Conservation (phyloP, 2,329 filamentous ascomycete genomes). For the Colletotrichum graminicola region DNA sequence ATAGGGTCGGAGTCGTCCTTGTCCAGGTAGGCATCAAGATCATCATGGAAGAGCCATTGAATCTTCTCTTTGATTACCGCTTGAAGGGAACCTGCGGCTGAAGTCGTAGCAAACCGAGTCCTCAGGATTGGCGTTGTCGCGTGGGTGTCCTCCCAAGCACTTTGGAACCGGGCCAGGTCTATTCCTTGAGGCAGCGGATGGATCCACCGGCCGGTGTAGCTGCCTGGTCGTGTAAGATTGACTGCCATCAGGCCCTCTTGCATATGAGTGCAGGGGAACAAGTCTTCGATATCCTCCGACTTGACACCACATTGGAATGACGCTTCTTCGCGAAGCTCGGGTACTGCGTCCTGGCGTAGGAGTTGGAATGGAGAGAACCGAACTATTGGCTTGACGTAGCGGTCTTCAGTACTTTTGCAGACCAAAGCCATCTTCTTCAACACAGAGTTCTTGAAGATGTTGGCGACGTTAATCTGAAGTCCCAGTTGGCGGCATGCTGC, state of each 20-base stretch:
- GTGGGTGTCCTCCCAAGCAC: conserved; percentile 43
- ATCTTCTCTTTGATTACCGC: conserved; percentile 46
- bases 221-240: conserved; percentile 43
- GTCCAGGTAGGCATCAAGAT: conserved; percentile 31
- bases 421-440: conserved; percentile 25
- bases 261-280: conserved; percentile 45
- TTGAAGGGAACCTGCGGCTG: conserved; percentile 62
- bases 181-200: conserved; percentile 30
- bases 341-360: not conserved
- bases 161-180: conserved; percentile 39
- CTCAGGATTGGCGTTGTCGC: conserved; percentile 41
- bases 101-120: conserved; percentile 43
- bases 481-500: conserved; percentile 19
- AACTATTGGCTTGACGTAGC: fast-evolving
- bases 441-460: conserved; percentile 32
- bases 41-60: conserved; percentile 12
- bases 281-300: conserved; percentile 37
- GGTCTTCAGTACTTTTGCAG: not conserved
- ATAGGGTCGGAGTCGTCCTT: conserved; percentile 39
- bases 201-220: conserved; percentile 42
- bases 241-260: conserved; percentile 45
- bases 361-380: conserved; percentile 8
- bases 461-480: conserved; percentile 27
- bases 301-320: conserved; percentile 19
- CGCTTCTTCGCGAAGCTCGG: conserved; percentile 15